Conservation (phyloP, 176 grass and related monocot genomes). For the Oryza meyeriana region DNA sequence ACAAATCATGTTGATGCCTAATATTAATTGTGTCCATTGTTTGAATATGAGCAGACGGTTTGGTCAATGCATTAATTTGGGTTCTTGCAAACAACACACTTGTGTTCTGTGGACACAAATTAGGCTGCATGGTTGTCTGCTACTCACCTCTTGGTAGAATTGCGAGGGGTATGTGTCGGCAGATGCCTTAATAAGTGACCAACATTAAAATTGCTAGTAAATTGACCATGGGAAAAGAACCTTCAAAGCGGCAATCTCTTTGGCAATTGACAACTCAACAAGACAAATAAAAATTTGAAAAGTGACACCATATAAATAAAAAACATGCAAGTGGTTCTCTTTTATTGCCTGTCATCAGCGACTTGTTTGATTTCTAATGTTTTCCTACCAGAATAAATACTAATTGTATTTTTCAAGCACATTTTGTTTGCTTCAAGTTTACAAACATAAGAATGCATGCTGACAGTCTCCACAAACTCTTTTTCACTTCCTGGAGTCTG, state of each 20-base stretch:
- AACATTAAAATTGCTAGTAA: neutral
- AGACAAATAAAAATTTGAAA: neutral
- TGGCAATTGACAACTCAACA: constrained; percentile 30
- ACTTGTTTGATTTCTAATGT: constrained; percentile 26
- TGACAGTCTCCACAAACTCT: neutral
- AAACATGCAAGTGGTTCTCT: neutral
- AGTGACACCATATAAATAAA: constrained; percentile 1
- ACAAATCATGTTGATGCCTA: neutral
- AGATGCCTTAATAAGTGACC: neutral
- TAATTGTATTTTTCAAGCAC: constrained; percentile 3
- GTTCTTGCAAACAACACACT: neutral
- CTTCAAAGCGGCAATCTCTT: neutral
- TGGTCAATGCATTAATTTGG: constrained; percentile 19
- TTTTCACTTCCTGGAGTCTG: neutral
- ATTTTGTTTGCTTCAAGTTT: constrained; percentile 1
- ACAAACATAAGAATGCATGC: neutral
- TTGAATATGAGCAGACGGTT: neutral
- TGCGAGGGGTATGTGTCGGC: constrained; percentile 5
- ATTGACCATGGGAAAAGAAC: constrained; percentile 11
- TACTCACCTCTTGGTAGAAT: neutral
- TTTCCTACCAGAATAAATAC: constrained; percentile 10
- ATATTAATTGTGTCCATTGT: neutral
- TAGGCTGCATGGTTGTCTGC: neutral
- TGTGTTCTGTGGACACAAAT: neutral
- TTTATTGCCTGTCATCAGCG: constrained; percentile 35